Evolutionary conservation across 768 basidiomycete genomes (phyloP), one percentile per base, ranked within the genome.

Genomic region (Rubroboletus satanas): DNA sequence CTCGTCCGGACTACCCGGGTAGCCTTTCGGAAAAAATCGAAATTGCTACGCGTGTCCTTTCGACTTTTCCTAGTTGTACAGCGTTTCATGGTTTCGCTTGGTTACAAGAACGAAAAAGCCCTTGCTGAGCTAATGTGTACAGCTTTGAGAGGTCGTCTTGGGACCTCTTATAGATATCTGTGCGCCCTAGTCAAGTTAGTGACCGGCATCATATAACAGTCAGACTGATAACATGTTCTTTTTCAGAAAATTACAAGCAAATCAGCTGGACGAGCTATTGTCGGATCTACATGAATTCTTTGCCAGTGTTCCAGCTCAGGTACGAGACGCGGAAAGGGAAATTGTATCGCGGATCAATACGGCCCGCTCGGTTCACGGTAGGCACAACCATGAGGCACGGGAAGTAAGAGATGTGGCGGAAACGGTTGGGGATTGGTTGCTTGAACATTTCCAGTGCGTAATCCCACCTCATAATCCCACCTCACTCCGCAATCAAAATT

Each of bases 121-220:
- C 61, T 62, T 51, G 70, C 66, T 46, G 75, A 78, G 23, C 60
- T 80, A 33, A 79, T 85, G 71, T 67, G 74, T n/a, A 62, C 71
- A 8, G 67, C 75, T 23, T 57, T 86, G 41, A 73, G 72, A 18
- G 82, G 80, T 4, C 73, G 73, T 5, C 59, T 79, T 12, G 68
- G 63, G 2, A 76, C 68, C 37, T 76, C 79, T 43, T 66, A 77
- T 26, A 80, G 75, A 51, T 69, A 74, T 56, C 65, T 85, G 9
- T 77, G 74, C 8, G 67, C 69, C n/a, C 74, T 79, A 46, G 66
- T 80, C 45, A 80, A 72, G 83, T 87, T 57, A 46, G 78, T 49
- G 35, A 37, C 49, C 36, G 11, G 10, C 33, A 44, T 45, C 36
- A 17, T 32, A 14, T 44, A 44, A 47, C 4, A 29, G 21, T 50